phyloP scores from a whole-genome alignment of 2,329 filamentous ascomycete genomes.

The Penicillium psychrosexuale region DNA sequence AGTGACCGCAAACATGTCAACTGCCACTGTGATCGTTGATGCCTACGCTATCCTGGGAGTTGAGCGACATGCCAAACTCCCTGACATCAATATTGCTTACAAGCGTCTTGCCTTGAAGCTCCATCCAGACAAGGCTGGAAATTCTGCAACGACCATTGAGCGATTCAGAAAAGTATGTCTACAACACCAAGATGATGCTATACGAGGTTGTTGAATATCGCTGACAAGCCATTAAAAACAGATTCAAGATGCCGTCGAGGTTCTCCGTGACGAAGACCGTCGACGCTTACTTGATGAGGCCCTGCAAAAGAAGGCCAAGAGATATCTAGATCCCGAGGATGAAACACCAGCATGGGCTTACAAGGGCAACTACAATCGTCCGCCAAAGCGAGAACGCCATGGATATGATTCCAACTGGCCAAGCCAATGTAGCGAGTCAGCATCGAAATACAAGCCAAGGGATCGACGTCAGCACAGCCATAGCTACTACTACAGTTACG shows the following conservation, averaged over 20 bases:
- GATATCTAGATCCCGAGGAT: neutral
- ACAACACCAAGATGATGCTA: neutral
- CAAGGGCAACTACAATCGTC: neutral
- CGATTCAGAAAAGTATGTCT: conserved; percentile 26
- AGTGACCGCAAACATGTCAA: conserved; percentile 5
- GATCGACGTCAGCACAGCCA: neutral
- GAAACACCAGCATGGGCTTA: neutral
- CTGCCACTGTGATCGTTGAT: conserved; percentile 7
- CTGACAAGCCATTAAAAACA: conserved; percentile 10
- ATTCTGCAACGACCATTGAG: conserved; percentile 4
- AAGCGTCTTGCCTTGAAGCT: conserved; percentile 34
- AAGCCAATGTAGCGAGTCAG: neutral
- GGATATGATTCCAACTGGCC: neutral
- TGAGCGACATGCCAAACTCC: conserved; percentile 21
- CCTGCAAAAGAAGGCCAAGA: neutral
- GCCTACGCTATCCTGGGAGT: conserved; percentile 31
- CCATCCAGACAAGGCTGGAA: conserved; percentile 35
- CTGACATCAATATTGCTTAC: conserved; percentile 36
- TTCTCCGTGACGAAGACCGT: conserved; percentile 30
- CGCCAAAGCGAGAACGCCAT: neutral
- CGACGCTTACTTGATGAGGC: conserved; percentile 17
- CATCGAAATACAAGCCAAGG: neutral
- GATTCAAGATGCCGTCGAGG: conserved; percentile 35
- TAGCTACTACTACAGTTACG: conserved; percentile 30
- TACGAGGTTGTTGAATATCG: neutral